A percentile compares a stretch with the other conserved stretches of the same genome.
phyloP scores from a whole-genome alignment of 2,329 filamentous ascomycete genomes.

The Xenoacremonium recifei region DNA sequence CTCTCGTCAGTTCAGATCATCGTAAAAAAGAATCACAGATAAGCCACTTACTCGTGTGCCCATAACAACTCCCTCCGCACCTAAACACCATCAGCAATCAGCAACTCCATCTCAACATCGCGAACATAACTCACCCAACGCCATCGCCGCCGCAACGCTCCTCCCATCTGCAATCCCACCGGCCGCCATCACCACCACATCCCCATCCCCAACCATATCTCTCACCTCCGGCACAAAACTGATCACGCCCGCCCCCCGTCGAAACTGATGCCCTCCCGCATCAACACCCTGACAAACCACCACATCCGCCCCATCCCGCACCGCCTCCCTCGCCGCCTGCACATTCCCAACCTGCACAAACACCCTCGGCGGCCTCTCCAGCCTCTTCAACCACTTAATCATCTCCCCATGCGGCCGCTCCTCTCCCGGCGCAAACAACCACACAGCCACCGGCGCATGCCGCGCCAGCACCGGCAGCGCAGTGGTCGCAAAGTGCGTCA shows the following conservation, averaged over 20 bases:
- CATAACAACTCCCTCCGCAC: conserved; percentile 44
- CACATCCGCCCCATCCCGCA: conserved; percentile 51
- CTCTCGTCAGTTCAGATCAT: conserved; percentile 8
- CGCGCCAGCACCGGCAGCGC: conserved; percentile 49
- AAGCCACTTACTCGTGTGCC: conserved; percentile 38
- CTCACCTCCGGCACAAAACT: conserved; percentile 57
- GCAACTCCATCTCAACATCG: no score
- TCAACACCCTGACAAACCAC: conserved; percentile 63
- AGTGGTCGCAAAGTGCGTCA: conserved; percentile 38
- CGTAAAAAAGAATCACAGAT: no score
- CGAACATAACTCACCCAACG: conserved; percentile 42
- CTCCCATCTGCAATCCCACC: conserved; percentile 59
- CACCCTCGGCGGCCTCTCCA: conserved; percentile 40
- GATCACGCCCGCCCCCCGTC: conserved; percentile 52
- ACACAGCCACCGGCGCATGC: conserved; percentile 58
- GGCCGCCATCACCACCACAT: conserved; percentile 50
- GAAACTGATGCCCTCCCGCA: conserved; percentile 63
- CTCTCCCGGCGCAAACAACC: conserved; percentile 63
- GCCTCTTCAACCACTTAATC: conserved; percentile 32
- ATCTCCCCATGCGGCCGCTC: conserved; percentile 37
- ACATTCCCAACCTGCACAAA: conserved; percentile 64
- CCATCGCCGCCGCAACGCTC: conserved; percentile 53
- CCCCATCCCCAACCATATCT: conserved; percentile 39
- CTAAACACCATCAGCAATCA: conserved; percentile 23
- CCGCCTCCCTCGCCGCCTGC: conserved; percentile 48